Evolutionary conservation across 768 basidiomycete genomes (phyloP).

Genomic region (Termitomyces sp.): DNA sequence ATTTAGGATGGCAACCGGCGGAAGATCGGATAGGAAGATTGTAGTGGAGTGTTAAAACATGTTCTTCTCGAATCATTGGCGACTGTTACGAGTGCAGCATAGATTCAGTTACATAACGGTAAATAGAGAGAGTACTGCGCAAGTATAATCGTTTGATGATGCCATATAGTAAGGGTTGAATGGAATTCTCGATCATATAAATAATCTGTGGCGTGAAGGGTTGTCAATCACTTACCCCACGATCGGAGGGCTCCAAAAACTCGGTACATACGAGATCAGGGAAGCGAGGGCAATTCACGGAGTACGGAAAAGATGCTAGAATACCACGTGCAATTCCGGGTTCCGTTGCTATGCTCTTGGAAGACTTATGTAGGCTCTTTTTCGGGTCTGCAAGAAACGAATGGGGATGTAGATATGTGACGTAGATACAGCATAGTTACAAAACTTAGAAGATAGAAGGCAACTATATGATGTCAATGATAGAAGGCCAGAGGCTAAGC

Average conservation of each 20-base stretch:
- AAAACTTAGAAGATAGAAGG: neutral
- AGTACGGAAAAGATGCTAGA: neutral
- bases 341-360: neutral
- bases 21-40: neutral
- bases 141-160: neutral
- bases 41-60: neutral
- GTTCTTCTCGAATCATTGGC: neutral
- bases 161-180: neutral
- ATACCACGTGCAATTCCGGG: constrained; percentile 1
- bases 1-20: neutral
- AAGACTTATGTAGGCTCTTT: neutral
- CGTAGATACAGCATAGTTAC: constrained; percentile 1
- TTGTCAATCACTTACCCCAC: constrained; percentile 1
- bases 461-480: constrained; percentile 35
- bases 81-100: neutral
- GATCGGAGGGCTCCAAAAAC: neutral
- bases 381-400: neutral
- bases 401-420: neutral
- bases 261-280: neutral
- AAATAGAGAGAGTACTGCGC: neutral
- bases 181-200: neutral
- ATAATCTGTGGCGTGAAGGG: neutral
- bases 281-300: neutral
- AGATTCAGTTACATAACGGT: neutral
- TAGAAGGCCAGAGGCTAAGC: constrained; percentile 36